Conservation (phyloP, 2,329 filamentous ascomycete species). For the Rhexocercosporidium sp. region DNA sequence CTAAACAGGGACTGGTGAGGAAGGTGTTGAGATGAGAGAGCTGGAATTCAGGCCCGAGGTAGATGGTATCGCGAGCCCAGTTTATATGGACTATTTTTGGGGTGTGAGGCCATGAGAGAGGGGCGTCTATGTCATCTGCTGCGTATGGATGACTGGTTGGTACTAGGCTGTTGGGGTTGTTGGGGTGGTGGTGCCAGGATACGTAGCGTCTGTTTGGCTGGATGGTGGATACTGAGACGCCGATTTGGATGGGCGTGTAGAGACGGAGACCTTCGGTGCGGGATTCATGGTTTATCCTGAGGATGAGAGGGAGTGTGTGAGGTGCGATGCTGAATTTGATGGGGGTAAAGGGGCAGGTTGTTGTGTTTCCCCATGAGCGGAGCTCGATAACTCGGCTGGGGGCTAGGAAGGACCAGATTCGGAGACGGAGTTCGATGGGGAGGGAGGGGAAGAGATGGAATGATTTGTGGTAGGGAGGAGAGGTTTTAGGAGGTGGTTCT, state of each 20-base stretch:
- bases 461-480: neutral
- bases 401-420: constrained; percentile 32
- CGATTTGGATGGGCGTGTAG: constrained; percentile 27
- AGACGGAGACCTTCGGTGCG: constrained; percentile 27
- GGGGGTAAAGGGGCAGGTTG: constrained; percentile 12
- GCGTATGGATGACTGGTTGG: neutral
- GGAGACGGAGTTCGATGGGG: constrained; percentile 33
- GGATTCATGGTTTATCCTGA: constrained; percentile 31
- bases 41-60: constrained; percentile 33
- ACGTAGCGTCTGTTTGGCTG: constrained; percentile 19
- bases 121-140: neutral
- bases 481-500: neutral
- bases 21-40: constrained; percentile 23
- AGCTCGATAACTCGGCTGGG: constrained; percentile 30
- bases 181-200: constrained; percentile 28
- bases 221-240: constrained; percentile 19
- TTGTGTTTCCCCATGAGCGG: constrained; percentile 32
- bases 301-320: constrained; percentile 25
- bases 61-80: constrained; percentile 29
- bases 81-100: constrained; percentile 26
- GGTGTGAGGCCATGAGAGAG: constrained; percentile 21
- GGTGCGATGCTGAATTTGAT: constrained; percentile 28
- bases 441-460: constrained; percentile 32
- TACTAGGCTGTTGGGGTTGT: constrained; percentile 14
- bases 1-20: constrained; percentile 19